phyloP scores from a whole-genome alignment of 2,329 filamentous ascomycete species.

The Eutypella sp. region DNA sequence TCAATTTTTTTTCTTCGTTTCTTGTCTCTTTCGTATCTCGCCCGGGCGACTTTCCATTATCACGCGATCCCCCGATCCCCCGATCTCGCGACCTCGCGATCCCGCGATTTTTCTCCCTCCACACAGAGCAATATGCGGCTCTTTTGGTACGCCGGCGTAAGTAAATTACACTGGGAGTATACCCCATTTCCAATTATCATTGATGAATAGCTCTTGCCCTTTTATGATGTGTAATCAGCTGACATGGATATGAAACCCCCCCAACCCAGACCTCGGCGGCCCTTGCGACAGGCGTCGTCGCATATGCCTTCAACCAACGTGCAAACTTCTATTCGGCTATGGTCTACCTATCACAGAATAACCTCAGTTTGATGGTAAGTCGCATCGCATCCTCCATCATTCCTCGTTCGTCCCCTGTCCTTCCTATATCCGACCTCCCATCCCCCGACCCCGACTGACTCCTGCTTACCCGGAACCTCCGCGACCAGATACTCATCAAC shows the following conservation, averaged over 20 bases:
- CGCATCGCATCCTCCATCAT: not conserved
- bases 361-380: conserved; percentile 83
- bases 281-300: conserved; percentile 75
- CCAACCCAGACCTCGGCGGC: conserved; percentile 65
- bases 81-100: too few species aligned
- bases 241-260: conserved; percentile 7
- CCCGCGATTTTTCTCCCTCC: too few species aligned
- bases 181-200: conserved; percentile 4
- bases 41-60: not conserved
- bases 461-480: too few species aligned
- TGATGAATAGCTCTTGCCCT: conserved; percentile 4
- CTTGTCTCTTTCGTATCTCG: conserved; percentile 4
- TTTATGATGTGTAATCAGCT: conserved; percentile 4
- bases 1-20: not conserved
- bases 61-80: too few species aligned
- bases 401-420: not conserved
- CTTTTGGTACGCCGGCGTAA: conserved; percentile 57
- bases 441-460: not conserved
- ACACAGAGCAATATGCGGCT: conserved; percentile 53
- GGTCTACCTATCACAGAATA: conserved; percentile 94
- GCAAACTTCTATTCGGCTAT: conserved; percentile 98
- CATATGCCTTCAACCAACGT: conserved; percentile 89
- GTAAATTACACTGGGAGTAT: conserved; percentile 13
- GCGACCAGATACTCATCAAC: conserved; percentile 76
- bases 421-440: conserved; percentile 5